Evolutionary conservation across 306 rosid genomes (phyloP).

Genomic region (Cicer bijugum): DNA sequence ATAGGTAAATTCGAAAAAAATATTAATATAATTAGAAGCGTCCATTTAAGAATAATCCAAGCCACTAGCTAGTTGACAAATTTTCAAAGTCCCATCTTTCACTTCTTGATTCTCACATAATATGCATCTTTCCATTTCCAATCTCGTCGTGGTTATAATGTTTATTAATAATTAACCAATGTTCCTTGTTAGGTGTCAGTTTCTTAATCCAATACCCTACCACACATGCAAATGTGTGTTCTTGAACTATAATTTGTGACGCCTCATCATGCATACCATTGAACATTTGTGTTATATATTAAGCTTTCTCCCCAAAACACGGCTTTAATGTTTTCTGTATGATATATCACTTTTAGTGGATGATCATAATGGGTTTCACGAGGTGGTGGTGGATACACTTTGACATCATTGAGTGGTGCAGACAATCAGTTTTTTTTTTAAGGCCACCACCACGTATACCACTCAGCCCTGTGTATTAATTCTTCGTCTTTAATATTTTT

Average conservation of each 20-base stretch:
- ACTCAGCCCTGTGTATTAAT: not conserved
- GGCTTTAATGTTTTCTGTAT: slow-evolving; percentile 26
- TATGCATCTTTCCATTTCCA: slow-evolving; percentile 31
- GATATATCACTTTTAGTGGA: slow-evolving; percentile 8
- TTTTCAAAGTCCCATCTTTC: slow-evolving; percentile 46
- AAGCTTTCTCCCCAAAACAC: not conserved
- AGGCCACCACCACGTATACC: not conserved
- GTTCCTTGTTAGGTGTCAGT: slow-evolving; percentile 40
- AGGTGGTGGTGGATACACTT: slow-evolving; percentile 18
- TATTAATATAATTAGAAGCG: not conserved
- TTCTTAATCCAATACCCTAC: slow-evolving; percentile 38
- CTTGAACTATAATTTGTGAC: not conserved
- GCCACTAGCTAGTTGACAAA: slow-evolving; percentile 49
- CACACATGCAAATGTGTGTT: slow-evolving; percentile 1
- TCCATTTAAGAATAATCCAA: slow-evolving; percentile 39
- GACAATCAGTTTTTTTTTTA: not conserved
- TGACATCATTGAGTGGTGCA: slow-evolving; percentile 14
- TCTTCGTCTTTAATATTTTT: not conserved
- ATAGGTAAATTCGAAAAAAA: slow-evolving; percentile 38
- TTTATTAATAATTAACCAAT: slow-evolving; percentile 31
- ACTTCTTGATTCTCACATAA: slow-evolving; percentile 45
- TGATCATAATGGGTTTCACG: not conserved
- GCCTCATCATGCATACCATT: not conserved
- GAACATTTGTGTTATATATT: slow-evolving; percentile 1
- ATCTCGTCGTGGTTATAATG: slow-evolving; percentile 33